These are phyloP conservation scores for Marasmius tenuissimus DNA, from an alignment of 1,284 basidiomycete species.

Conservation along the genomic window DNA sequence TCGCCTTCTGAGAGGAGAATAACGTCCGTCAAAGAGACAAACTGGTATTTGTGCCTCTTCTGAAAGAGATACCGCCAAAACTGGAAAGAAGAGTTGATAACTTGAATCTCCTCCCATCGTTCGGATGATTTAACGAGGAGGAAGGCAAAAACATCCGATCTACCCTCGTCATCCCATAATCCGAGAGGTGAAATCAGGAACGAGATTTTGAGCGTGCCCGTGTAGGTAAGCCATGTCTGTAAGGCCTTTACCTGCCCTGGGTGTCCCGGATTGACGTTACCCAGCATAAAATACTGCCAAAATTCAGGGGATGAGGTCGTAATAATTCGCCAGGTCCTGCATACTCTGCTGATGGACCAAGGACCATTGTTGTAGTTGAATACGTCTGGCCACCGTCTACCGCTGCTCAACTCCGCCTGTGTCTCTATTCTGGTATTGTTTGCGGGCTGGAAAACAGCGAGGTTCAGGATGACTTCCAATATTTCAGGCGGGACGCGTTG, in stretches of 20 bases:
- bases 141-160: not conserved
- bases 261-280: not conserved
- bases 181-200: not conserved
- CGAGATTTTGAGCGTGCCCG: not conserved
- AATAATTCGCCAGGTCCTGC: not conserved
- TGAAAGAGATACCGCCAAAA: not conserved
- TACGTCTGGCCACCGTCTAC: not conserved
- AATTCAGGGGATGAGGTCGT: not conserved
- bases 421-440: not conserved
- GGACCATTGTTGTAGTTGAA: not conserved
- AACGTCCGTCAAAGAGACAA: no score
- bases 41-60: no score
- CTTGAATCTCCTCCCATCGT: not conserved
- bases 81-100: not conserved
- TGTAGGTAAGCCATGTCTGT: not conserved
- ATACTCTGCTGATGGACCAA: not conserved
- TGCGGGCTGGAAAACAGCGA: not conserved
- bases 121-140: not conserved
- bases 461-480: not conserved
- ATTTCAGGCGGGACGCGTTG: no score
- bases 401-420: not conserved
- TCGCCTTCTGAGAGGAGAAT: no score
- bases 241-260: not conserved
- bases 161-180: not conserved
- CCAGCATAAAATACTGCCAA: not conserved